Evolutionary conservation across 176 grass and related monocot genomes (phyloP), one percentile per base, ranked within the genome.

Genomic region (Musa acuminata): DNA sequence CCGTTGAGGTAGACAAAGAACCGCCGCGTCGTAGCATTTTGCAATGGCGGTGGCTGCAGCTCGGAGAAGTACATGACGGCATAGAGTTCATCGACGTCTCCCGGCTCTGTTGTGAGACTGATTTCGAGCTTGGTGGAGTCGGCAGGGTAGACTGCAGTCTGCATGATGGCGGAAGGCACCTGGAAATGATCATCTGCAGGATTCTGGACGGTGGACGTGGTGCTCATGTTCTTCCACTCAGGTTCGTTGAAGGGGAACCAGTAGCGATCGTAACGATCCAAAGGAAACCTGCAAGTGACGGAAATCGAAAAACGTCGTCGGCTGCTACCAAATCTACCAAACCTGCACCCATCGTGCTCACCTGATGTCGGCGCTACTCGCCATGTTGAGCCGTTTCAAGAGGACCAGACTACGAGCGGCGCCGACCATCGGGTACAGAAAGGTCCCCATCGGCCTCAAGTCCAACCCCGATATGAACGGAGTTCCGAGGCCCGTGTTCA

Each of bases 1-100:
- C 22, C 69, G 64, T 89, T 83, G 43, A 87, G 3, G 26, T 35
- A 23, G 69, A 93, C 0, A 52, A 83, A 57, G 82, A 93, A 83
- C 50, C 62, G 27, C 1, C 62, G 27, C 1, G 87, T 83, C 23
- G 64, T 23, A 29, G 13, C 52, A 14, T 85, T 85, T 4, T 43
- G 35, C 3, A 43, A 6, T 43, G 35, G 3, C 35, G 35, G 35
- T 22, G 11, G 20, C 51, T 35, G 22, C 1, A 73, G 64, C 84
- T 89, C 90, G 10, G 57, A 14, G 49, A 90, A 65, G 77, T 90
- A 72, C 5, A 90, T 2, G 21, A 73, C 65, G 14, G 1, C 23
- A 16, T 77, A 27, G 76, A 68, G 83, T 14, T 75, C 73, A 72
- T 86, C 76, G 5, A 70, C 22, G 13, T 53, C 52, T 73, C 72